Evolutionary conservation across 306 rosid genomes (phyloP), one percentile per base, ranked within the genome.

Genomic region (Albizia julibrissin): DNA sequence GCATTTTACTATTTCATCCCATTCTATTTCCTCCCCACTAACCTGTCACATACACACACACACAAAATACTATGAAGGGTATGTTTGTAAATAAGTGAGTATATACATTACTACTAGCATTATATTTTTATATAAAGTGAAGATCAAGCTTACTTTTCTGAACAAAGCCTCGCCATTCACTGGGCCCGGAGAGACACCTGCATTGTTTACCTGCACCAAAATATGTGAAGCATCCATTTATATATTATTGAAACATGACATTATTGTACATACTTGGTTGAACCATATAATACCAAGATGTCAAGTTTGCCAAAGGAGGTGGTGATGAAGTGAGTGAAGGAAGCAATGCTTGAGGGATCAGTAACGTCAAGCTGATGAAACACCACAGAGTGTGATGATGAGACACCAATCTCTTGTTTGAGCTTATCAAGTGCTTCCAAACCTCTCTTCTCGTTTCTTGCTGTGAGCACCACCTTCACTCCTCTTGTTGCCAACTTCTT

Each of bases 401-500:
- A 70, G 2, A 70, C 8, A 2, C 39, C 58, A 22, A 44, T 12
- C 58, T 71, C 58, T 71, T 44, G 37, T 71, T 71, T 71, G 14
- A 71, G 58, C 1, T 46, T 24, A 1, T 71, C 22, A 71, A 44
- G 21, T 14, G 75, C 75, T 71, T 44, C 58, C 75, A 71, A 24
- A 0, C 90, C 90, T 77, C 83, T 87, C 24, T 80, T 80, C 66
- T 80, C 77, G 72, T 87, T 72, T 74, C 90, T 85, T 4, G 90
- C 86, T 16, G 90, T 87, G 19, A 87, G 88, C 4, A 87, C 68
- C 62, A 87, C 90, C 49, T 34, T 87, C 12, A 87, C 6, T 1
- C 90, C 86, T n/a, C 64, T 82, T 71, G 86, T 79, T 12, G 90
- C 88, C 46, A 87, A 72, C 42, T 84, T 83, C 76, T 82, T 82